Conservation (phyloP, 441 rosid genomes). For the Hura crepitans region DNA sequence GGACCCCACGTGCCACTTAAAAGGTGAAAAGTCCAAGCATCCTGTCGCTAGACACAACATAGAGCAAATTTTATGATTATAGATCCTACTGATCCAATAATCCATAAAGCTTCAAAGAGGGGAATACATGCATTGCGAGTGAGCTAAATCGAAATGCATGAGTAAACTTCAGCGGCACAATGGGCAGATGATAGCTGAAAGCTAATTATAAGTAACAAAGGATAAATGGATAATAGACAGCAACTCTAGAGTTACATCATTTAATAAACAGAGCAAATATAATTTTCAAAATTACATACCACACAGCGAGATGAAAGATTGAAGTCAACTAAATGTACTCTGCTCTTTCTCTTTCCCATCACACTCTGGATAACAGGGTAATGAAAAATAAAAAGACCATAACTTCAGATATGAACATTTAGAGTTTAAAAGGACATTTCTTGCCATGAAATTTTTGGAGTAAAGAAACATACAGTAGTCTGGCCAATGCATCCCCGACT, state of each 20-base stretch:
- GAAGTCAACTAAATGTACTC: slow-evolving; percentile 34
- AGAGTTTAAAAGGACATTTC: background rate
- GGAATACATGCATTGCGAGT: slow-evolving; percentile 4
- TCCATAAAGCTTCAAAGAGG: background rate
- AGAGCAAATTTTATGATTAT: slow-evolving; percentile 11
- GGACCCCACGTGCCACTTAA: slow-evolving; percentile 43
- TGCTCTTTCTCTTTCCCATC: slow-evolving; percentile 35
- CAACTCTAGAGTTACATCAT: background rate
- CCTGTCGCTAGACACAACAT: slow-evolving; percentile 48
- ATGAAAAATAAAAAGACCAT: background rate
- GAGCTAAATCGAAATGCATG: background rate
- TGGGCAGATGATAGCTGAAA: slow-evolving; percentile 9
- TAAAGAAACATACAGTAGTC: slow-evolving; percentile 36
- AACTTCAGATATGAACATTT: background rate
- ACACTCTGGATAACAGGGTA: slow-evolving; percentile 35
- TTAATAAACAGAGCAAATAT: background rate
- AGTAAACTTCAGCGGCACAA: background rate
- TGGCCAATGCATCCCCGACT: slow-evolving; percentile 38
- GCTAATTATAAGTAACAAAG: slow-evolving; percentile 6
- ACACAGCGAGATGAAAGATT: slow-evolving; percentile 50
- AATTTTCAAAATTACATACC: slow-evolving; percentile 38
- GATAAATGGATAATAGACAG: background rate
- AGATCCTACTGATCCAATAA: background rate
- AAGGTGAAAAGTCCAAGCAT: slow-evolving; percentile 58
- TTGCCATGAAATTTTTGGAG: background rate